Conservation (phyloP, 139 green algal species). For the Ulvella scutata region DNA sequence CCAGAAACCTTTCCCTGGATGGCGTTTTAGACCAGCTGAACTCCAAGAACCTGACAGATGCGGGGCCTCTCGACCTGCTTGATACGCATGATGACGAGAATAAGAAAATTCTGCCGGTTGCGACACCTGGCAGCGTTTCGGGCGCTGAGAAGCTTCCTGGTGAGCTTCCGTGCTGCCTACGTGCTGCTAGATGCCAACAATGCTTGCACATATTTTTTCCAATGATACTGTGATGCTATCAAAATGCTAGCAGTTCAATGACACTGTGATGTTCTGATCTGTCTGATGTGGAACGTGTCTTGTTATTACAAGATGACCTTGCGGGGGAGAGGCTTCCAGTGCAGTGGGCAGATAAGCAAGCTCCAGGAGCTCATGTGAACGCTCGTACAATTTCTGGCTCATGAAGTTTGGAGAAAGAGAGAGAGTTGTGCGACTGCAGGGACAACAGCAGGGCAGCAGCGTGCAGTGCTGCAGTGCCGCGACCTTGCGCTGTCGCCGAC, state of each 20-base stretch:
- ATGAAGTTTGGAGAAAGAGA: background rate
- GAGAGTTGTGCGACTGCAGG: constrained; percentile 3
- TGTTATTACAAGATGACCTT: no score
- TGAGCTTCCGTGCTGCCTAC: no score
- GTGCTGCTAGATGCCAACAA: no score
- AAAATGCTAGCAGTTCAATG: no score
- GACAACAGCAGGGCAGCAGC: background rate
- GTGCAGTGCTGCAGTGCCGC: constrained; percentile 25
- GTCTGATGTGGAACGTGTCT: no score
- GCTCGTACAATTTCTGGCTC: background rate
- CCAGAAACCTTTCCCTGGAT: constrained; percentile 64
- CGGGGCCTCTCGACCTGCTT: constrained; percentile 72
- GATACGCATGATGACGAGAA: constrained; percentile 39
- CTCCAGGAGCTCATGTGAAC: background rate
- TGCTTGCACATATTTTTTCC: no score
- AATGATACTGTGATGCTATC: no score
- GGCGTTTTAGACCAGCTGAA: constrained; percentile 89
- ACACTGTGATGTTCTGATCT: no score
- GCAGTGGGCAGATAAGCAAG: no score
- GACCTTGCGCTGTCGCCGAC: constrained; percentile 70
- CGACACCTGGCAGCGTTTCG: background rate
- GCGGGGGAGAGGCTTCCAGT: no score
- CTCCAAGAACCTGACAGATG: constrained; percentile 76
- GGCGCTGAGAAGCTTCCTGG: background rate
- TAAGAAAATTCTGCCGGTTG: constrained; percentile 24